A percentile compares a stretch with the other conserved stretches of the same genome.
phyloP scores from a whole-genome alignment of 2,329 filamentous ascomycete genomes.

The Colletotrichum melonis region DNA sequence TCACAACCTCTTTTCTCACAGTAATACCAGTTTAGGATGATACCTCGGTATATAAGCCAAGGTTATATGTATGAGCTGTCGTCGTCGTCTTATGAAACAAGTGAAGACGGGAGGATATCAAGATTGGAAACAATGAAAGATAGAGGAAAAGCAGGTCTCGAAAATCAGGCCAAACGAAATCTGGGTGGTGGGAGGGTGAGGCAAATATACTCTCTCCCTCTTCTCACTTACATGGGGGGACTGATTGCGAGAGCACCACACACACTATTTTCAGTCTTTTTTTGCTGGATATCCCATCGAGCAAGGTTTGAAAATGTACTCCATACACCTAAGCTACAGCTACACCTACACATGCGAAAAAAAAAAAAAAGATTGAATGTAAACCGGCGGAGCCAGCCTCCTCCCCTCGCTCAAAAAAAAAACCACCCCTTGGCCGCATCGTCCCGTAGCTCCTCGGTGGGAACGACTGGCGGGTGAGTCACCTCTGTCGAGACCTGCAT shows the following conservation, averaged over 20 bases:
- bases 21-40: background rate
- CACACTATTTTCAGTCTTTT: background rate
- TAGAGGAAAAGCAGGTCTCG: conserved; percentile 15
- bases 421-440: conserved; percentile 12
- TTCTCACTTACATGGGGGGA: background rate
- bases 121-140: conserved; percentile 3
- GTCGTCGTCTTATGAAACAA: background rate
- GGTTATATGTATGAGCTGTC: background rate
- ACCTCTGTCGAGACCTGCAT: conserved; percentile 38
- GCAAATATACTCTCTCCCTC: conserved; percentile 25
- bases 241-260: conserved; percentile 4
- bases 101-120: background rate
- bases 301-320: background rate
- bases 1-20: background rate
- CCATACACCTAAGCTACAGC: background rate
- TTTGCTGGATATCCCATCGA: background rate
- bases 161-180: conserved; percentile 25
- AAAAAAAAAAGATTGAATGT: background rate
- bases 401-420: background rate
- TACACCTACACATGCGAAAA: background rate
- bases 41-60: background rate
- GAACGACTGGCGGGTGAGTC: conserved; percentile 42
- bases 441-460: conserved; percentile 31
- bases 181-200: background rate
- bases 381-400: conserved; percentile 4